These are phyloP conservation scores for Aureobasidium sp. DNA, from an alignment of 2,329 filamentous ascomycete genomes.

Conservation along the genomic window DNA sequence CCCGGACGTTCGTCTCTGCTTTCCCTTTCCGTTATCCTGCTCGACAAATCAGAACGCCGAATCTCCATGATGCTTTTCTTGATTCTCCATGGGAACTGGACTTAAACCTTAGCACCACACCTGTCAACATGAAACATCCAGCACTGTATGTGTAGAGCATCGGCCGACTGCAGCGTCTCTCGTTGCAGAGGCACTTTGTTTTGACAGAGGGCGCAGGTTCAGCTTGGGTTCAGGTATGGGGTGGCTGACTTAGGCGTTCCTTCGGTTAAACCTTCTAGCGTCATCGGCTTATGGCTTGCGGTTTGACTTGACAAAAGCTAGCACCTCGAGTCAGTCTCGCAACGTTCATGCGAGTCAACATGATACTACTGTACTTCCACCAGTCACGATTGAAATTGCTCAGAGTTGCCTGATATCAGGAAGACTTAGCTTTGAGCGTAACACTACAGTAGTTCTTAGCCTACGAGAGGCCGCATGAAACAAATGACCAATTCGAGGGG, in stretches of 20 bases:
- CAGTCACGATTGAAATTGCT: neutral
- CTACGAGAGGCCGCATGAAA: neutral
- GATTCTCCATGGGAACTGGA: neutral
- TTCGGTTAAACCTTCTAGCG: neutral
- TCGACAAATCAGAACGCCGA: neutral
- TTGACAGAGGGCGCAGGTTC: neutral
- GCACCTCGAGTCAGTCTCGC: neutral
- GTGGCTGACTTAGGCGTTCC: neutral
- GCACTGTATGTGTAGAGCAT: neutral
- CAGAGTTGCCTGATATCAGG: neutral
- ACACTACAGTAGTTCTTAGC: neutral
- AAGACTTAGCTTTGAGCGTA: neutral
- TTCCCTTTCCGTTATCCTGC: neutral
- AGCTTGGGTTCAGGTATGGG: neutral
- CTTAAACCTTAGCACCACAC: neutral
- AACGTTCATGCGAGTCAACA: neutral
- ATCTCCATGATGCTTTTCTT: neutral
- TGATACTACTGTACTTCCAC: neutral
- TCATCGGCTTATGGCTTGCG: neutral
- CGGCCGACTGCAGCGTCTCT: neutral
- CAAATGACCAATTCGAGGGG: too few species aligned
- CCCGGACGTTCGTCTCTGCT: neutral
- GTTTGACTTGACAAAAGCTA: neutral
- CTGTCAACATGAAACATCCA: neutral
- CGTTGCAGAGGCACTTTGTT: neutral